Evolutionary conservation across 164 flowering plant species (phyloP), one percentile per base, ranked within the genome.

Genomic region (Aristolochia californica): DNA sequence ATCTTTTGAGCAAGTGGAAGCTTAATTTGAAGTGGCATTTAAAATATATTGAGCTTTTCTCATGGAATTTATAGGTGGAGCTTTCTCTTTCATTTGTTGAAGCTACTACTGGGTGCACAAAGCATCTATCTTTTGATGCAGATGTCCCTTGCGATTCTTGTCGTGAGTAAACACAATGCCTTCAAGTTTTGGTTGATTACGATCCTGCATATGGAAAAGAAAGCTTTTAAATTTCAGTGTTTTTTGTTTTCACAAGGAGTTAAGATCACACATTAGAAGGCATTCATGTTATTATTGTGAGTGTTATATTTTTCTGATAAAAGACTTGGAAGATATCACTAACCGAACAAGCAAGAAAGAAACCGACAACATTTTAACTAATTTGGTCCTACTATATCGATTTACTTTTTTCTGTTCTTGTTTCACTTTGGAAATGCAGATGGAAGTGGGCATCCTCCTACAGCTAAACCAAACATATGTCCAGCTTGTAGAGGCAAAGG

Each of bases 31-130:
- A 4, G 45, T 40, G 48, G 28, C 48, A 49, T 50, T 13, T 60
- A n/a, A 13, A 17, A 38, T 18, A 34, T 34, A 34, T 34, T 30
- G 53, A 45, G n/a, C 15, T 58, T 47, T n/a, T 53, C 4, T 47
- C 38, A 27, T 21, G 5, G 28, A 59, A 59, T 66, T 62, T 43
- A 13, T 57, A 88, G 98, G 83, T 80, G 74, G 95, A 83, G 55
- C 74, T 87, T 65, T 20, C 55, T n/a, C 86, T 91, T 48, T 77
- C 95, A 58, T 87, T 91, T 69, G 51, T 77, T 68, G 98, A 91
- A 80, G 96, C 98, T 66, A 86, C 81, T 25, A 68, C 75, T 65
- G 98, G 98, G 58, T 91, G 98, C 80, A 75, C 75, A 58, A 88
- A 82, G 66, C 65, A 74, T 60, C 38, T 91, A 26, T 80, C 82